phyloP scores from a whole-genome alignment of 1,284 basidiomycete genomes.

The Tetrapyrgos nigripes region DNA sequence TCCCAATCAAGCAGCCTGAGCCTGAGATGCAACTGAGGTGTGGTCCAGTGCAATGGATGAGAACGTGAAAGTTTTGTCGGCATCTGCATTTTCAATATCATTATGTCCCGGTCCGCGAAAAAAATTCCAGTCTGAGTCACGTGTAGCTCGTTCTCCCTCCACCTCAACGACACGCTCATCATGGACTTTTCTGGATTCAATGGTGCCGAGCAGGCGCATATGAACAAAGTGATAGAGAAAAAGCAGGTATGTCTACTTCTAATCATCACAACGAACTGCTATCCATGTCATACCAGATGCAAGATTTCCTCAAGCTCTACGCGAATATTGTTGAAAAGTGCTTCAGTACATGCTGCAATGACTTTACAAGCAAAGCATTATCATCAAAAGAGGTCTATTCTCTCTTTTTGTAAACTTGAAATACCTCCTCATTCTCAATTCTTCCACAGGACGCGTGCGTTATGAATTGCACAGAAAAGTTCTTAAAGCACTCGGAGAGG shows the following conservation, averaged over 20 bases:
- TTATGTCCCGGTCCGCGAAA: too few relatives aligned
- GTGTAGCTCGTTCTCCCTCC: too few relatives aligned
- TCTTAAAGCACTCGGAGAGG: slow-evolving; percentile 96
- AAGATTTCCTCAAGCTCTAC: slow-evolving; percentile 97
- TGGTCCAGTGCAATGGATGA: too few relatives aligned
- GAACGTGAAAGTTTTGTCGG: too few relatives aligned
- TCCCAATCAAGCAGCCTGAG: neutral
- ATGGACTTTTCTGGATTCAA: slow-evolving; percentile 93
- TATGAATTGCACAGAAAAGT: slow-evolving; percentile 88
- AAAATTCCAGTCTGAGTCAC: too few relatives aligned
- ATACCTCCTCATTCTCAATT: neutral
- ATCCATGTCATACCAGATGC: slow-evolving; percentile 71
- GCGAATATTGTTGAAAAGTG: slow-evolving; percentile 96
- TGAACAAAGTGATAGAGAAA: slow-evolving; percentile 91
- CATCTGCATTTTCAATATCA: too few relatives aligned
- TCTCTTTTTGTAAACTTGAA: neutral
- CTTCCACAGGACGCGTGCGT: slow-evolving; percentile 64
- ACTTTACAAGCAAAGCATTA: slow-evolving; percentile 95
- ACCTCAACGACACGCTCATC: too few relatives aligned
- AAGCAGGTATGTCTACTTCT: slow-evolving; percentile 74
- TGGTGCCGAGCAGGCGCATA: slow-evolving; percentile 87
- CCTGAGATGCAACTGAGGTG: too few relatives aligned
- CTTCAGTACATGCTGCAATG: slow-evolving; percentile 94
- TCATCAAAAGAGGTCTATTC: slow-evolving; percentile 88
- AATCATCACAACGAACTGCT: neutral